Percentiles rank a stretch among this genome's conserved stretches.
phyloP scores from a whole-genome alignment of 2,329 filamentous ascomycete species.

The Exophiala aquamarina region DNA sequence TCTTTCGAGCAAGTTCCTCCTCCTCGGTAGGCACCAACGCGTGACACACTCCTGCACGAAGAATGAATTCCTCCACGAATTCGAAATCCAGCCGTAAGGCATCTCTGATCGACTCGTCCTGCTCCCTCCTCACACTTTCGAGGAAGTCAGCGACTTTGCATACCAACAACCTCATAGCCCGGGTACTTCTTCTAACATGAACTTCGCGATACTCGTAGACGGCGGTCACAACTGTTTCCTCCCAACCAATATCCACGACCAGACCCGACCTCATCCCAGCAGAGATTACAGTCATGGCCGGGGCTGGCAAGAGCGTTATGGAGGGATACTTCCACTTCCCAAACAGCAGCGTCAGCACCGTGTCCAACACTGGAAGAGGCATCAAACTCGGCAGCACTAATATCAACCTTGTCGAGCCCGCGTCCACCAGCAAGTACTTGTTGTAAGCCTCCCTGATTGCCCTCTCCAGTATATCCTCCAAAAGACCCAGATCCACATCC shows the following conservation, averaged over 20 bases:
- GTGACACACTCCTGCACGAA: constrained; percentile 21
- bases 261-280: constrained; percentile 84
- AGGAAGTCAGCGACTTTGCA: constrained; percentile 60
- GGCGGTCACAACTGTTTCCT: constrained; percentile 80
- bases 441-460: constrained; percentile 78
- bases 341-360: constrained; percentile 76
- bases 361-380: constrained; percentile 74
- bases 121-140: constrained; percentile 14
- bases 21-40: constrained; percentile 7
- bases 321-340: constrained; percentile 75
- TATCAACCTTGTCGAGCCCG: constrained; percentile 71
- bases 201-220: constrained; percentile 91
- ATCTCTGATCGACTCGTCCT: constrained; percentile 11
- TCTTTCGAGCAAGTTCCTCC: constrained; percentile 5
- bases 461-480: constrained; percentile 84
- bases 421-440: constrained; percentile 62
- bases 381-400: constrained; percentile 76
- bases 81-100: constrained; percentile 28
- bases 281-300: constrained; percentile 71
- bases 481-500: constrained; percentile 71
- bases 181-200: constrained; percentile 65
- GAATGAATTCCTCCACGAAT: constrained; percentile 30
- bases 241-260: constrained; percentile 89
- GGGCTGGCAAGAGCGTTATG: constrained; percentile 75
- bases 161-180: constrained; percentile 72